Evolutionary conservation across 495 filamentous ascomycete species (phyloP), one percentile per base, ranked within the genome.

Genomic region (Rhizodiscina lignyota): DNA sequence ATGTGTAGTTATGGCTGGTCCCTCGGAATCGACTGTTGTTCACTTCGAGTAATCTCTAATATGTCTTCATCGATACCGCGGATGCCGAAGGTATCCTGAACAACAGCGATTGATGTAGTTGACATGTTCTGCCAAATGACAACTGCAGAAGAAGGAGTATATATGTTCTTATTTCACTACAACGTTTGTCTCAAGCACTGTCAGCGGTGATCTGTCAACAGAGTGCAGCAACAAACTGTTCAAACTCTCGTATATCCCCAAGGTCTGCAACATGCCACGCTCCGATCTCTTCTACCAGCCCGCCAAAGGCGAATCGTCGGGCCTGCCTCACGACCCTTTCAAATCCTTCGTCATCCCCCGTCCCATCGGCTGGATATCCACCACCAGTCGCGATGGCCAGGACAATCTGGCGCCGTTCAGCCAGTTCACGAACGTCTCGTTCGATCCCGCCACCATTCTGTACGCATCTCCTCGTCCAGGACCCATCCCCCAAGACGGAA

Each of bases 351-450:
- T 61, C 13, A 41, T 64, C 11, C 57, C 60, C 2, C 53, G 60
- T 6, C 59, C 60, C 19, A 64, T 64, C 32, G 62, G 61, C 27
- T 64, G 62, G 59, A 66, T 63, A 31, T 54, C 45, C 23, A 64
- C 60, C 4, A 47, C 45, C 28, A 55, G 50, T 37, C 38, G n/a
- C 12, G 34, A 24, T 27, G 34, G 34, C 41, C 30, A 40, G 15
- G 43, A 41, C 26, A 50, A 50, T 31, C 32, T 47, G 24, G 47
- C 32, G 10, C 47, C 47, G n/a, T 50, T 39, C 21, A 40, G 36
- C 32, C 47, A 47, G 41, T 47, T 50, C 32, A 39, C 41, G 11
- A 49, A 47, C 22, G 39, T 49, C 2, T 38, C 39, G 10, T 49
- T 49, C 32, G 42, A 42, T 30, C 43, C 46, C 6, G 43, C 46